Evolutionary conservation across 2,329 filamentous ascomycete genomes (phyloP).

Genomic region (Curvularia lunata): DNA sequence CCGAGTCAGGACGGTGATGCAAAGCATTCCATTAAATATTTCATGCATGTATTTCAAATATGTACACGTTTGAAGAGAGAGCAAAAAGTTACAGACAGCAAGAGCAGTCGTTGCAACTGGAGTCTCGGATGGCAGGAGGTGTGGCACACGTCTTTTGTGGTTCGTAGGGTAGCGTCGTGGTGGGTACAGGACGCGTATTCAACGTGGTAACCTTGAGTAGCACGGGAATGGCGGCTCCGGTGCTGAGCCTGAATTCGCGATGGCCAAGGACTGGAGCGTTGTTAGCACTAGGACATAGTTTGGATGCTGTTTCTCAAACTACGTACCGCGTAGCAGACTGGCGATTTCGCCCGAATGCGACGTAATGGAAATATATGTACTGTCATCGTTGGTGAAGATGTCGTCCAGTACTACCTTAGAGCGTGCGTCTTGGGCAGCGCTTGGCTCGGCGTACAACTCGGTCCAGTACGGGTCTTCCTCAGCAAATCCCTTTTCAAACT

Average conservation of each 20-base stretch:
- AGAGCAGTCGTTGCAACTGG: constrained; percentile 47
- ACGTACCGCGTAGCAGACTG: constrained; percentile 55
- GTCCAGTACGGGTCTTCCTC: constrained; percentile 65
- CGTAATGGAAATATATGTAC: constrained; percentile 61
- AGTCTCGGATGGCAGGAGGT: constrained; percentile 38
- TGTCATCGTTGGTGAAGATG: constrained; percentile 58
- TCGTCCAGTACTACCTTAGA: constrained; percentile 57
- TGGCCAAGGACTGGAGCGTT: constrained; percentile 61
- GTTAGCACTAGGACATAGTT: background rate
- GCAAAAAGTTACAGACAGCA: constrained; percentile 32
- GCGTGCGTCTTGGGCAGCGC: constrained; percentile 59
- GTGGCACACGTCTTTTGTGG: constrained; percentile 37
- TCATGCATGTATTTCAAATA: background rate
- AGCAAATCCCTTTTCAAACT: constrained; percentile 66
- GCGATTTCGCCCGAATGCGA: constrained; percentile 66
- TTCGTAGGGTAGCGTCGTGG: constrained; percentile 37
- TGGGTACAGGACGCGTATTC: constrained; percentile 38
- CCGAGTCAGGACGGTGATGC: background rate
- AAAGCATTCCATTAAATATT: background rate
- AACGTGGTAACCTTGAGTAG: constrained; percentile 65
- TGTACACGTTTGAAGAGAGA: background rate
- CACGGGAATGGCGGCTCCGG: constrained; percentile 71
- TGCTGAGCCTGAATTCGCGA: constrained; percentile 66
- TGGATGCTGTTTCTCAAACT: background rate
- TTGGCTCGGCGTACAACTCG: constrained; percentile 56